Percentiles rank a stretch among this genome's conserved stretches.
phyloP scores from a whole-genome alignment of 2,329 filamentous ascomycete species.

The Colletotrichum lentis region DNA sequence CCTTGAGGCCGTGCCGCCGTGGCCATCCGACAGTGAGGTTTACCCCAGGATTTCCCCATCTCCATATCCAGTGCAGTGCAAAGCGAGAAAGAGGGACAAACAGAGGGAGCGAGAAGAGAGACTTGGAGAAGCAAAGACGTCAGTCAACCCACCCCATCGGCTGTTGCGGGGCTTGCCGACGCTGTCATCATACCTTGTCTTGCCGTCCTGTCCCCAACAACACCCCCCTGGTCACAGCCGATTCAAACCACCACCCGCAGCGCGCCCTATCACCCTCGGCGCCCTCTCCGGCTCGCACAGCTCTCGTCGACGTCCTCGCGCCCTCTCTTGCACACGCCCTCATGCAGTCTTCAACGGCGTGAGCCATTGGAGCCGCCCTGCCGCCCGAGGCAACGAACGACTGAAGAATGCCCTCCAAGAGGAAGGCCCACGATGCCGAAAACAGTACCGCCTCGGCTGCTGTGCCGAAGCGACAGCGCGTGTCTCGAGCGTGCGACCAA shows the following conservation, averaged over 20 bases:
- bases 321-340: conserved; percentile 14
- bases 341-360: conserved; percentile 33
- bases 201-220: neutral
- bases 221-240: neutral
- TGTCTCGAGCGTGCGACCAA: conserved; percentile 74
- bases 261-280: neutral
- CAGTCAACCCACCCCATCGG: conserved; percentile 15
- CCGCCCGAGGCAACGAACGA: conserved; percentile 26
- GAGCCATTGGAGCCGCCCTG: conserved; percentile 33
- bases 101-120: neutral
- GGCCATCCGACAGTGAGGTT: conserved; percentile 12
- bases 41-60: conserved; percentile 38
- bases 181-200: conserved; percentile 8
- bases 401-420: conserved; percentile 52
- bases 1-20: conserved; percentile 7
- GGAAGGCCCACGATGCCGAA: conserved; percentile 44
- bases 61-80: neutral
- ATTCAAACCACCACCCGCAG: conserved; percentile 19
- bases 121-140: conserved; percentile 32
- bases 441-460: conserved; percentile 40
- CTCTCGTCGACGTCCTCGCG: conserved; percentile 8
- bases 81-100: neutral
- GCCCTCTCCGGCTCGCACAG: neutral
- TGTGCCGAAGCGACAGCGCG: conserved; percentile 65
- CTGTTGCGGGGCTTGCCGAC: conserved; percentile 5